Evolutionary conservation across 352 stramenopile genomes (phyloP), one percentile per base, ranked within the genome.

Genomic region (Elongisporangium anandrum): DNA sequence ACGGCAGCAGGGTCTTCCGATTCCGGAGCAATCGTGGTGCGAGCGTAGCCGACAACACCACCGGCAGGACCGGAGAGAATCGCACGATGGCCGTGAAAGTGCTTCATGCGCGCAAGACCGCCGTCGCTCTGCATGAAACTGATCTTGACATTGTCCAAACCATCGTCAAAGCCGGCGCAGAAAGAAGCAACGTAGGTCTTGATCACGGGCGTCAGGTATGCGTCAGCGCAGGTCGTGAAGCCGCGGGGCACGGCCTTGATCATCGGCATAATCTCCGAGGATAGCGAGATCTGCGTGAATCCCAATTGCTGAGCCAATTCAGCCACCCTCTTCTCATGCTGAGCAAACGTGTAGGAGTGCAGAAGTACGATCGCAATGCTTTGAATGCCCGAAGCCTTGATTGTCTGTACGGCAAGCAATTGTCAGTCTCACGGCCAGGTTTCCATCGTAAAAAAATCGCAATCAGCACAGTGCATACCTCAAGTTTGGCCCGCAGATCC

Each of bases 81-180:
- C 5, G 93, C 93, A 1, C 87, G 84, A 55, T 98, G 91, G 51
- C 94, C 94, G 60, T 94, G 84, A 64, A 98, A 98, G 48, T 88
- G 77, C 58, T 96, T 91, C 68, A 99, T 97, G 4, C 92, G 90
- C 8, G 97, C 98, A 52, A 99, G 73, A 20, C 97, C 97, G 26
- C 97, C 97, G 75, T 99, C 97, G 47, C 89, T 98, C 69, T 99
- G 98, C 97, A 99, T 99, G 61, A 99, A 98, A 57, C 86, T 95
- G 58, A 99, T 99, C 56, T 95, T 92, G 62, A 97, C 83, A 17
- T 90, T 56, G 1, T 96, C 78, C 15, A 99, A 65, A 19, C 86
- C 82, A 3, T 84, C 69, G 55, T 97, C 96, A 75, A 99, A 99
- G n/a, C 97, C 97, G 23, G 87, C 88, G 53, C 79, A 92, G 68